Evolutionary conservation across 345 rosid genomes (phyloP).

Genomic region (Mercurialis annua): DNA sequence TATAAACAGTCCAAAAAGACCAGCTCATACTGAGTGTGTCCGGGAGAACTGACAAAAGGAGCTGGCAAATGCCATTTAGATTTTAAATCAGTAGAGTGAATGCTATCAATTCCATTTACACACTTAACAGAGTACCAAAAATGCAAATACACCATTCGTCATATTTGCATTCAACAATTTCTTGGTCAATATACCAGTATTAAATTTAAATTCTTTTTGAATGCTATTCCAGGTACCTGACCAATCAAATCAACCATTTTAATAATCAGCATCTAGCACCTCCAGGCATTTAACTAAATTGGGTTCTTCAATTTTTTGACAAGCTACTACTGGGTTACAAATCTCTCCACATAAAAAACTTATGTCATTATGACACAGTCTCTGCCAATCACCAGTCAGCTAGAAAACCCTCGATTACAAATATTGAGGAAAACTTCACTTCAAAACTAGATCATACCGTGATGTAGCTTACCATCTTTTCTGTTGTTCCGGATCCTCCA

Average conservation of each 20-base stretch:
- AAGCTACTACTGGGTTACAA: not conserved
- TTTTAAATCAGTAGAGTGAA: too few species aligned
- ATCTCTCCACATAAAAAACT: too few species aligned
- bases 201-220: not conserved
- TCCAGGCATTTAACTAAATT: not conserved
- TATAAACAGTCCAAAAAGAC: not conserved
- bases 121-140: too few species aligned
- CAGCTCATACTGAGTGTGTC: not conserved
- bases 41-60: too few species aligned
- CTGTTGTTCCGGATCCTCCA: conserved; percentile 47
- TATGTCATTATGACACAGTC: not conserved
- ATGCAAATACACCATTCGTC: too few species aligned
- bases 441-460: not conserved
- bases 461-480: conserved; percentile 54
- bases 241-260: too few species aligned
- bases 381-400: not conserved
- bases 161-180: not conserved
- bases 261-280: not conserved
- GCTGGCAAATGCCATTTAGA: too few species aligned
- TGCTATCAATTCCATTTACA: not conserved
- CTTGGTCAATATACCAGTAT: not conserved
- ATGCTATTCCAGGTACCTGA: too few species aligned
- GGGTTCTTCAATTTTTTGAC: not conserved
- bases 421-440: not conserved
- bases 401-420: not conserved